Evolutionary conservation across 352 stramenopile species (phyloP).

Genomic region (Globisporangium nagaii): DNA sequence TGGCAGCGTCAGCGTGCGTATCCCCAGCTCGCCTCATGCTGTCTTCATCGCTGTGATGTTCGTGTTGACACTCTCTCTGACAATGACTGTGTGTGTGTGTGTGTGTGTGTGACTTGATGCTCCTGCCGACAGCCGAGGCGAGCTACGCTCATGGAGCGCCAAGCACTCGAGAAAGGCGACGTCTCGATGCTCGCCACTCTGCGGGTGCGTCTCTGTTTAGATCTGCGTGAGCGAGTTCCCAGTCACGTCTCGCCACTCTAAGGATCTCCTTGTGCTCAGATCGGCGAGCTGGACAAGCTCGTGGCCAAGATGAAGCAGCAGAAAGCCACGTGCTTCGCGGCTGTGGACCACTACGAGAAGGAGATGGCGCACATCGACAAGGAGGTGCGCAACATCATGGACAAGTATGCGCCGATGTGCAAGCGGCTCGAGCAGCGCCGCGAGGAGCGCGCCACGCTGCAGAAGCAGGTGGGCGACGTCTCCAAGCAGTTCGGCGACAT

Average conservation of each 20-base stretch:
- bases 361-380: slow-evolving; percentile 62
- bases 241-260: too few species aligned
- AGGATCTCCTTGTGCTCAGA: slow-evolving; percentile 34
- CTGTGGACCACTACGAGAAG: slow-evolving; percentile 41
- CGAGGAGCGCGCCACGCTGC: slow-evolving; percentile 35
- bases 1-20: slow-evolving; percentile 26
- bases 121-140: slow-evolving; percentile 24
- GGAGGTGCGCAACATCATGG: slow-evolving; percentile 60
- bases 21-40: too few species aligned
- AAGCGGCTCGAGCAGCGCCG: slow-evolving; percentile 50
- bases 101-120: background rate
- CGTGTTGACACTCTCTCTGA: background rate
- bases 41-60: background rate
- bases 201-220: slow-evolving; percentile 26
- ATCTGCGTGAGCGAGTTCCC: too few species aligned
- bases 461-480: slow-evolving; percentile 41
- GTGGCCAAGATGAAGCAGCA: slow-evolving; percentile 64
- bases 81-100: background rate
- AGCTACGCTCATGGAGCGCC: slow-evolving; percentile 66
- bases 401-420: slow-evolving; percentile 53
- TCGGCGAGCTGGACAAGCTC: slow-evolving; percentile 66
- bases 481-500: slow-evolving; percentile 62
- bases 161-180: slow-evolving; percentile 62
- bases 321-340: slow-evolving; percentile 45
- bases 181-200: slow-evolving; percentile 71